Evolutionary conservation across 2,329 filamentous ascomycete genomes (phyloP).

Genomic region (Tolypocladium endophyticum): DNA sequence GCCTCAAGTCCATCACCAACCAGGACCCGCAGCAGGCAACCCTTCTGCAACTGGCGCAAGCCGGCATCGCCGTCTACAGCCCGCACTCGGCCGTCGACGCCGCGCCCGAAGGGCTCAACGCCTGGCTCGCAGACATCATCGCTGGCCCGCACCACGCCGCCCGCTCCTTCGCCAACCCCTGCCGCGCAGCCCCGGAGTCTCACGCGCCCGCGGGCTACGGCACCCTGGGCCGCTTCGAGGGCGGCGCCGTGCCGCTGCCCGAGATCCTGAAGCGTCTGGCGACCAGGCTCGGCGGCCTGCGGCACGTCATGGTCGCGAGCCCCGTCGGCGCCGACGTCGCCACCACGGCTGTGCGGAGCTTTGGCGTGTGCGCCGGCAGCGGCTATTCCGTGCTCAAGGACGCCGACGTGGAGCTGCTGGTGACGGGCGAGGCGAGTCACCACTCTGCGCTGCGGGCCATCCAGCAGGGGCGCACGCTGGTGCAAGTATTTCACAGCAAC

Average conservation of each 20-base stretch:
- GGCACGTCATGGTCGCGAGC: conserved; percentile 37
- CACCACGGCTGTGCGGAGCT: conserved; percentile 44
- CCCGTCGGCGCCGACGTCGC: conserved; percentile 35
- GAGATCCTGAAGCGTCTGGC: conserved; percentile 46
- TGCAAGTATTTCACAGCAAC: conserved; percentile 87
- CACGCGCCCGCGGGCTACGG: conserved; percentile 43
- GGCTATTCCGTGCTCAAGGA: conserved; percentile 67
- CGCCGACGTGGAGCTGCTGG: conserved; percentile 64
- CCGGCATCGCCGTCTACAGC: conserved; percentile 89
- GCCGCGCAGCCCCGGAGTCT: conserved; percentile 28
- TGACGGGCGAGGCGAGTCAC: conserved; percentile 90
- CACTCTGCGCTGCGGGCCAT: conserved; percentile 83
- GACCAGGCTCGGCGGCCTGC: conserved; percentile 55
- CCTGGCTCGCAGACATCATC: conserved; percentile 87
- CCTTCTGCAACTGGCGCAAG: conserved; percentile 68
- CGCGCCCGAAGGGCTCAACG: conserved; percentile 72
- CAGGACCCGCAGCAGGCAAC: conserved; percentile 78
- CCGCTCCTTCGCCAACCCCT: conserved; percentile 35
- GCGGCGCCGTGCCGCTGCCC: conserved; percentile 23
- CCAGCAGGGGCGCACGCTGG: conserved; percentile 71
- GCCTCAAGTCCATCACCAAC: conserved; percentile 78
- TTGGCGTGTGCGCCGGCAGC: conserved; percentile 85
- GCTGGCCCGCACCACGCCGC: conserved; percentile 37
- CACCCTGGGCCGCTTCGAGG: conserved; percentile 31
- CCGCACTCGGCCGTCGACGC: conserved; percentile 94